These are phyloP conservation scores for Pichia deserticola DNA, from an alignment of 805 yeast species.

Conservation along the genomic window DNA sequence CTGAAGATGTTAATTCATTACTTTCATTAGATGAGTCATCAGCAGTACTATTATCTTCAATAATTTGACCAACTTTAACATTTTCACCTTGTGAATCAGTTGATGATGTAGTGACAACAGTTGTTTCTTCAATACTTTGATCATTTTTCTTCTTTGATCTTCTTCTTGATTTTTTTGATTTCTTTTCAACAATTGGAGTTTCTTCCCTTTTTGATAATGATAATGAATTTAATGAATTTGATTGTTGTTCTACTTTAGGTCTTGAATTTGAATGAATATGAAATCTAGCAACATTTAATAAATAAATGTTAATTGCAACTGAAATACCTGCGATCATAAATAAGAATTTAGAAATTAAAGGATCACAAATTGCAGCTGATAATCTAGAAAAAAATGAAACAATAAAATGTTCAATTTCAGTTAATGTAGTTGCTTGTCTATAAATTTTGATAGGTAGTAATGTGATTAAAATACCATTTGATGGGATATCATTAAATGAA, in stretches of 20 bases:
- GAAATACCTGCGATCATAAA: conserved; percentile 68
- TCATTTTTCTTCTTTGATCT: conserved; percentile 1
- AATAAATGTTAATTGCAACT: conserved; percentile 72
- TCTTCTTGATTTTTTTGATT: conserved; percentile 6
- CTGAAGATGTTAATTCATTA: conserved; percentile 7
- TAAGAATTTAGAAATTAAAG: conserved; percentile 68
- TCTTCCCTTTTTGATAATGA: neutral
- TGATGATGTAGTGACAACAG: neutral
- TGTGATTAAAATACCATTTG: conserved; percentile 43
- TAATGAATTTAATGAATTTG: neutral
- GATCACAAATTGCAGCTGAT: conserved; percentile 69
- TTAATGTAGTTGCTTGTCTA: conserved; percentile 47
- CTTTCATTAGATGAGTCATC: conserved; percentile 20
- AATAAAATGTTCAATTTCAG: conserved; percentile 56
- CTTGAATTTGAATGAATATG: conserved; percentile 29
- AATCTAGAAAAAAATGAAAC: conserved; percentile 45
- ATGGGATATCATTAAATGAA: conserved; percentile 35
- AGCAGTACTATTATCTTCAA: conserved; percentile 20
- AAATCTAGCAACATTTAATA: conserved; percentile 76
- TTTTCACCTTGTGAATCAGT: conserved; percentile 16
- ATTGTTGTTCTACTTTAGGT: neutral
- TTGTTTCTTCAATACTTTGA: neutral
- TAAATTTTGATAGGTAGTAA: conserved; percentile 50
- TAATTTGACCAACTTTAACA: conserved; percentile 30
- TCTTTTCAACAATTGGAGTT: neutral